phyloP scores from a whole-genome alignment of 306 rosid species.

The Casuarina equisetifolia region DNA sequence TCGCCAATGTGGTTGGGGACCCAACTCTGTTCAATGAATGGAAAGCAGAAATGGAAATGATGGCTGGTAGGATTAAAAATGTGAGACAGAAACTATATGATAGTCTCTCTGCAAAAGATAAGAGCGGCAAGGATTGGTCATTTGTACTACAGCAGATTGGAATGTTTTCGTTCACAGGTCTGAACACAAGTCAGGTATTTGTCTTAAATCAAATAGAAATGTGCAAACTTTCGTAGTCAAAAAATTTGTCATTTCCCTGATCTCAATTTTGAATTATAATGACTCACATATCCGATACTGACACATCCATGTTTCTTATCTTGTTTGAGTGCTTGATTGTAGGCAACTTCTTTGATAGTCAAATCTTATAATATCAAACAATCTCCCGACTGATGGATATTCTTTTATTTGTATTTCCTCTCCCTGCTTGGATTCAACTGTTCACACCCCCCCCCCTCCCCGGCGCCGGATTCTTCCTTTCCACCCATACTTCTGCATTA shows the following conservation, averaged over 20 bases:
- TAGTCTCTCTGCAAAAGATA: constrained; percentile 71
- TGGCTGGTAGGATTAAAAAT: constrained; percentile 97
- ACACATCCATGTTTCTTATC: neutral
- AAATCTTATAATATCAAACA: neutral
- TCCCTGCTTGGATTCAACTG: neutral
- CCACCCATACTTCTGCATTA: neutral
- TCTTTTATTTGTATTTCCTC: neutral
- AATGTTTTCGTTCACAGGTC: constrained; percentile 96
- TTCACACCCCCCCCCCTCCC: too few species aligned
- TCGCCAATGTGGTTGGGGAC: constrained; percentile 89
- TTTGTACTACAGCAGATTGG: constrained; percentile 92
- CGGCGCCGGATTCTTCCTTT: neutral
- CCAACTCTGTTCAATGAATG: constrained; percentile 79
- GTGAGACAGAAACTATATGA: constrained; percentile 83
- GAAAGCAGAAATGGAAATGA: constrained; percentile 98
- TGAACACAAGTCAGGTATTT: constrained; percentile 75
- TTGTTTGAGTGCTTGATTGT: neutral
- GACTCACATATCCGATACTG: too few species aligned
- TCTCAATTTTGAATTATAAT: neutral
- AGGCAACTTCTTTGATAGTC: constrained; percentile 1
- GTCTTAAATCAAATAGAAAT: constrained; percentile 10
- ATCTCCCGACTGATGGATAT: neutral
- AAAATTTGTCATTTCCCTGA: neutral
- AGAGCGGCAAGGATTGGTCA: constrained; percentile 97
- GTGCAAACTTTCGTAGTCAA: neutral